Percentiles rank a stretch among this genome's conserved stretches.
These are phyloP conservation scores for Pisolithus tinctorius DNA, from an alignment of 768 basidiomycete genomes.

Conservation along the genomic window DNA sequence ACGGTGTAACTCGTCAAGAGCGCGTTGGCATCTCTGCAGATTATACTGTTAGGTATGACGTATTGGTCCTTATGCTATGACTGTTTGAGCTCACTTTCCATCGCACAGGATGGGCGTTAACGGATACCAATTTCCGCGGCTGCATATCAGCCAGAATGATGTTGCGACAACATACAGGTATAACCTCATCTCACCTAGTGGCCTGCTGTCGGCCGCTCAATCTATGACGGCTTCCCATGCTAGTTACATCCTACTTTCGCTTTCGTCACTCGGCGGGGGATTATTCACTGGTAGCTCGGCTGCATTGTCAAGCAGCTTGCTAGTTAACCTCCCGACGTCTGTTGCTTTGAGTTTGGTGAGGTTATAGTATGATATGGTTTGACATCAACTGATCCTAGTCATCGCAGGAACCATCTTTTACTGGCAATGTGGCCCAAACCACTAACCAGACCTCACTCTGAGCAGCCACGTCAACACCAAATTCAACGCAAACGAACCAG, in stretches of 20 bases:
- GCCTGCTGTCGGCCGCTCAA: slow-evolving; percentile 13
- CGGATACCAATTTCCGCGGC: slow-evolving; percentile 62
- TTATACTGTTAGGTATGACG: slow-evolving; percentile 43
- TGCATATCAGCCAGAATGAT: slow-evolving; percentile 46
- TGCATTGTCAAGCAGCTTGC: background rate
- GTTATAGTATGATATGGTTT: no score
- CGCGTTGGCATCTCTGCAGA: slow-evolving; percentile 45
- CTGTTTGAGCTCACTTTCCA: background rate
- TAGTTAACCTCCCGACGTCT: background rate
- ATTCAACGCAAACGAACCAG: no score
- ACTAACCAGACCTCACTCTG: no score
- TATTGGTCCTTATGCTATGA: background rate
- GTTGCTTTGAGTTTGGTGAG: background rate
- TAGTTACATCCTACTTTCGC: background rate
- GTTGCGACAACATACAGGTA: slow-evolving; percentile 46
- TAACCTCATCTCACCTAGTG: slow-evolving; percentile 10
- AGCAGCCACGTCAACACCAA: no score
- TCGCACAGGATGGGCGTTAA: slow-evolving; percentile 35
- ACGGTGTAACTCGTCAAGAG: slow-evolving; percentile 55
- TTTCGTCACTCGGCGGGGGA: background rate
- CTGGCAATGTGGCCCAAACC: no score
- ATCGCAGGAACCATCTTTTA: no score
- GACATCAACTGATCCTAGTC: no score
- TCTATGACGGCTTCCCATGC: slow-evolving; percentile 5
- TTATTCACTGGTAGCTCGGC: background rate